phyloP scores from a whole-genome alignment of 306 rosid species.

The Cucurbita pepo region DNA sequence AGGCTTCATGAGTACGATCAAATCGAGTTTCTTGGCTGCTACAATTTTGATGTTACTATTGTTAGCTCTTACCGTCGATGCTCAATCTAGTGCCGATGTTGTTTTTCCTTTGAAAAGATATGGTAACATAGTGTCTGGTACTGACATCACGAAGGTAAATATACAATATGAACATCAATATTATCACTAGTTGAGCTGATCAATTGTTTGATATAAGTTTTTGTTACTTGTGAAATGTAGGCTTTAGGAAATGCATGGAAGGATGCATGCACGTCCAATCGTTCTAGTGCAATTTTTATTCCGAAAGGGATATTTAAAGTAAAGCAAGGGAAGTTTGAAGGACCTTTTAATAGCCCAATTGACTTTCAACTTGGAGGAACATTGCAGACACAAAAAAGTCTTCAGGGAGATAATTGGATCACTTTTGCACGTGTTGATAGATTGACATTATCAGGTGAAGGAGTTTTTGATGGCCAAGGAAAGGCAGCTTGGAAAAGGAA shows the following conservation, averaged over 20 bases:
- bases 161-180: not conserved
- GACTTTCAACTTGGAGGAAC: conserved; percentile 14
- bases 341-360: conserved; percentile 4
- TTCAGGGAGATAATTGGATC: conserved; percentile 15
- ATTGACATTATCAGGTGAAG: conserved; percentile 23
- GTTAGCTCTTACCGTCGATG: not conserved
- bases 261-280: too few relatives aligned
- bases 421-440: conserved; percentile 2
- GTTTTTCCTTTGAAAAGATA: not conserved
- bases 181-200: not conserved
- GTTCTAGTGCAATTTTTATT: too few relatives aligned
- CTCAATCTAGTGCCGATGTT: not conserved
- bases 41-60: not conserved
- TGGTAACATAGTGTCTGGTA: not conserved
- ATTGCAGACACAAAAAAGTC: conserved; percentile 15
- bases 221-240: too few relatives aligned
- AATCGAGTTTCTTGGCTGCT: not conserved
- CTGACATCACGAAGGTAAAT: conserved; percentile 9
- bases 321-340: not conserved
- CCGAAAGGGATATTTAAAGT: not conserved
- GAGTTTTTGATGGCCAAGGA: conserved; percentile 38
- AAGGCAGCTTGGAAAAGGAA: conserved; percentile 17
- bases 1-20: not conserved
- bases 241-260: too few relatives aligned
- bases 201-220: too few relatives aligned